Base-by-base conservation (phyloP, 2,329 filamentous ascomycete genomes). In the Aureobasidium subglaciale region DNA sequence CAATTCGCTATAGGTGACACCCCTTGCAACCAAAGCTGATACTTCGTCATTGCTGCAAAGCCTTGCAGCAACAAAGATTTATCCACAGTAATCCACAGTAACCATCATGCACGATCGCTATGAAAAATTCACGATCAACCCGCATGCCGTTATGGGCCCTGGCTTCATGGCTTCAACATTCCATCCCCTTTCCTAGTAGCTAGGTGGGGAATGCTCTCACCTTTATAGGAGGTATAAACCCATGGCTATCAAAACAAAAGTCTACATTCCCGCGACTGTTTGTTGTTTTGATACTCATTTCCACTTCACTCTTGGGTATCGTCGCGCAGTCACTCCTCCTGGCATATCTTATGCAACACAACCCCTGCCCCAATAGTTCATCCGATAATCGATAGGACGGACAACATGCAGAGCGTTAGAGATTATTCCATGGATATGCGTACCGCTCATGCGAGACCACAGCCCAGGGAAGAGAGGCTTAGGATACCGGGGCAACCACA, bases 271-370 rank as follows among this genome's bases (percentile, higher is more conserved):
- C 48, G 35, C 48, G 48, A 40, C 34, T 52, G 48, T 52, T 50
- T 52, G 48, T 52, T 52, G 48, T 52, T 52, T 52, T 52, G 48
- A 52, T 41, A 40, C 24, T 52, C 48, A 52, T 52, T 52, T 52
- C 48, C 48, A 52, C 48, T 24, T 40, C 35, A 37, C 22, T 38
- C 45, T 40, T 40, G 24, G 20, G 24, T 38, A 38, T 40, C 35
- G n/a, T 27, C 25, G 15, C 32, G 22, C 48, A 27, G 35, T 52
- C 32, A 16, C 34, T 41, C 48, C 48, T 52, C 48, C 48, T 41
- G 48, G 48, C 48, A 52, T 52, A 52, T 41, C 48, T 40, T 52
- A 52, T 52, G 48, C 48, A 41, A 29, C 25, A 38, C 25, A 52
- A 41, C 48, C 35, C 48, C 35, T 50, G 13, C 46, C 46, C 46